phyloP scores from a whole-genome alignment of 2,329 filamentous ascomycete species.

The Truncatella angustata region DNA sequence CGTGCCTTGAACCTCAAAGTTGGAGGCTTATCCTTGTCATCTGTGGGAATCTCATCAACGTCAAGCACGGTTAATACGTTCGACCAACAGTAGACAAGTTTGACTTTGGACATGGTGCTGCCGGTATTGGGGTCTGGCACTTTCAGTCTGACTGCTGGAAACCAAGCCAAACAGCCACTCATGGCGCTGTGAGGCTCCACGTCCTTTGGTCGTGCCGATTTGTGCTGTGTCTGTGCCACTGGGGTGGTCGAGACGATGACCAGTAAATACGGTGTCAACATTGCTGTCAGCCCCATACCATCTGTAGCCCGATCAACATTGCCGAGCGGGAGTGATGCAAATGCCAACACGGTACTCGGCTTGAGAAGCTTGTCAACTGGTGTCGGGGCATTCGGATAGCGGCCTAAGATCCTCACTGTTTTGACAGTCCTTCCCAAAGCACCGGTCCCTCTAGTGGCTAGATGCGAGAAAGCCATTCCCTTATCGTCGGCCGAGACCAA shows the following conservation, averaged over 20 bases:
- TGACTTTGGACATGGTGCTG: conserved; percentile 72
- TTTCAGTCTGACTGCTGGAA: conserved; percentile 92
- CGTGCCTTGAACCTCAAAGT: conserved; percentile 77
- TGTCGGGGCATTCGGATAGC: conserved; percentile 75
- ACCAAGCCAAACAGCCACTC: conserved; percentile 95
- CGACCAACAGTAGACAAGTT: conserved; percentile 97
- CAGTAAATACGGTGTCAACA: conserved; percentile 91
- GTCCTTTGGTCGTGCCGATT: conserved; percentile 87
- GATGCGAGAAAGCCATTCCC: conserved; percentile 97
- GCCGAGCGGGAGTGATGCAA: conserved; percentile 86
- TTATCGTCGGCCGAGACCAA: conserved; percentile 91
- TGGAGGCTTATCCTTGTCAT: conserved; percentile 74
- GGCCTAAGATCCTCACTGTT: conserved; percentile 84
- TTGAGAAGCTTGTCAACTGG: conserved; percentile 68
- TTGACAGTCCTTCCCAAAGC: conserved; percentile 82
- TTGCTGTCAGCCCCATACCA: conserved; percentile 83
- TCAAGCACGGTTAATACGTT: conserved; percentile 95
- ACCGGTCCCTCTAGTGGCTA: conserved; percentile 88
- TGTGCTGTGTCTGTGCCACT: conserved; percentile 93
- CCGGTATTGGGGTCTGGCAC: conserved; percentile 64
- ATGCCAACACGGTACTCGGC: conserved; percentile 91
- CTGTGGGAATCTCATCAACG: conserved; percentile 68
- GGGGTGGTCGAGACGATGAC: conserved; percentile 98
- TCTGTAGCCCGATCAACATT: conserved; percentile 90
- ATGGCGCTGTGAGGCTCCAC: conserved; percentile 85